These are phyloP conservation scores for Acacia acuminata DNA, from an alignment of 306 rosid species.

Conservation along the genomic window DNA sequence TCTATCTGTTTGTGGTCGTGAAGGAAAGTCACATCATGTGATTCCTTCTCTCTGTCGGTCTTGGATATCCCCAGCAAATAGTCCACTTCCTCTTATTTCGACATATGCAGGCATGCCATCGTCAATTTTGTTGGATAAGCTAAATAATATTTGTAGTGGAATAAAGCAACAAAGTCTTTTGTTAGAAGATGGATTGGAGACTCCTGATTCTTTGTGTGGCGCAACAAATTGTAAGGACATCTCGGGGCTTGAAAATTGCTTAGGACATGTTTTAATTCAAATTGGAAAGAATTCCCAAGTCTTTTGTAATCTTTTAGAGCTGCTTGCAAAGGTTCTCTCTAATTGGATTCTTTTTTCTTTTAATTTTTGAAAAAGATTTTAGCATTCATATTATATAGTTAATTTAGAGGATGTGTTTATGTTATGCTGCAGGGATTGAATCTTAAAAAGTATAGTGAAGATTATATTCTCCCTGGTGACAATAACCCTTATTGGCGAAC, in stretches of 20 bases:
- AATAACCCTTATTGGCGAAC: neutral
- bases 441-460: neutral
- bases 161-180: neutral
- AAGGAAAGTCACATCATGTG: neutral
- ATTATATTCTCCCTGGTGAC: neutral
- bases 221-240: neutral
- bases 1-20: neutral
- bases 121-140: neutral
- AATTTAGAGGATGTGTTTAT: neutral
- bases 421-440: neutral
- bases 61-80: neutral
- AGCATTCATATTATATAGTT: neutral
- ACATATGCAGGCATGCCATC: neutral
- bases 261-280: neutral
- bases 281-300: neutral
- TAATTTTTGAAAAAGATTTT: neutral
- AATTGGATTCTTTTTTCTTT: neutral
- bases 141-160: neutral
- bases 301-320: neutral
- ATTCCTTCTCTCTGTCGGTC: neutral
- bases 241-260: neutral
- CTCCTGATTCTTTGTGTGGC: neutral
- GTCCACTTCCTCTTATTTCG: no score
- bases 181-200: neutral
- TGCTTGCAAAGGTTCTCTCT: neutral